Percentiles rank a stretch among this genome's conserved stretches.
These are phyloP conservation scores for Fusarium sp. DNA, from an alignment of 2,329 filamentous ascomycete species.

Conservation along the genomic window DNA sequence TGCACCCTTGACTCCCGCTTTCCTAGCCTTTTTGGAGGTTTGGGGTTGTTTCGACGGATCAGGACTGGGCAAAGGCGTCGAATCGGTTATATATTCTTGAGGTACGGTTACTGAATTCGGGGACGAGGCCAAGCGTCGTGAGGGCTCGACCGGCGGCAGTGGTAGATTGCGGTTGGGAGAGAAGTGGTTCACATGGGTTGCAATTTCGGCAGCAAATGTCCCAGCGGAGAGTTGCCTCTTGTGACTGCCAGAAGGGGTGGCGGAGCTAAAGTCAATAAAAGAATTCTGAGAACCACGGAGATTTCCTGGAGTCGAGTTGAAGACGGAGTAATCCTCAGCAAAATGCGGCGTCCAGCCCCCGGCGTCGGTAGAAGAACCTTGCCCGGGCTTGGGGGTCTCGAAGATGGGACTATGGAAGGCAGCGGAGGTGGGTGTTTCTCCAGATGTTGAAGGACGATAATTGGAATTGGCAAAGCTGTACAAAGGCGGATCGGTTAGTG, in stretches of 20 bases:
- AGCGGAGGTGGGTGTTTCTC: constrained; percentile 69
- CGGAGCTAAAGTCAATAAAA: constrained; percentile 62
- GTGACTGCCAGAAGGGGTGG: constrained; percentile 58
- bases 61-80: constrained; percentile 50
- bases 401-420: constrained; percentile 69
- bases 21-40: constrained; percentile 63
- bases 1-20: constrained; percentile 58
- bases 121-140: constrained; percentile 71
- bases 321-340: constrained; percentile 76
- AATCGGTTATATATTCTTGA: constrained; percentile 51
- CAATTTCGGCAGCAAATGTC: constrained; percentile 65
- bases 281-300: constrained; percentile 62
- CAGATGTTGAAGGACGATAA: constrained; percentile 72
- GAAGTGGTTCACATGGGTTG: constrained; percentile 75
- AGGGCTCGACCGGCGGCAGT: constrained; percentile 72
- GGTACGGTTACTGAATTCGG: constrained; percentile 60
- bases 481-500: constrained; percentile 55
- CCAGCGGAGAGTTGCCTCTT: constrained; percentile 68
- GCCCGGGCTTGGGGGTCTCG: constrained; percentile 68
- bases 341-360: constrained; percentile 73
- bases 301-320: constrained; percentile 75
- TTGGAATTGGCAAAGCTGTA: constrained; percentile 75
- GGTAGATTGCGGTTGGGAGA: constrained; percentile 67
- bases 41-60: constrained; percentile 46
- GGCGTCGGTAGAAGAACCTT: constrained; percentile 64